Evolutionary conservation across 805 yeast genomes (phyloP).

Genomic region (Sugiyamaella chiloensis): DNA sequence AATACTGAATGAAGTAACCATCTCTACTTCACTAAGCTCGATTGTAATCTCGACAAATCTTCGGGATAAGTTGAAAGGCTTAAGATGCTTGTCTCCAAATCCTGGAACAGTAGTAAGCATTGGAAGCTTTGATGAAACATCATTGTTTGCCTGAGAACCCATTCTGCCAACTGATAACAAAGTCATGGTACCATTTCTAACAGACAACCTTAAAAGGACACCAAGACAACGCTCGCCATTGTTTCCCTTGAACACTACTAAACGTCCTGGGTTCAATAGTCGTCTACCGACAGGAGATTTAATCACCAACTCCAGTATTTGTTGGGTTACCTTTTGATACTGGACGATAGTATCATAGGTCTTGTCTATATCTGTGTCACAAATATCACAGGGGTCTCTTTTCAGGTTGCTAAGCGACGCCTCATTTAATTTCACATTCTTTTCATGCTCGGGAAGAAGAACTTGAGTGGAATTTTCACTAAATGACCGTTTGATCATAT

Average conservation of each 20-base stretch:
- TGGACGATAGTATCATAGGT: constrained; percentile 45
- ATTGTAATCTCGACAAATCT: background rate
- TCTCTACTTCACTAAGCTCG: background rate
- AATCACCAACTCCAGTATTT: constrained; percentile 48
- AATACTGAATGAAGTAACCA: constrained; percentile 2
- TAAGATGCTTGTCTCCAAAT: background rate
- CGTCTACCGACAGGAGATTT: constrained; percentile 47
- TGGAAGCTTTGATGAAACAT: constrained; percentile 1
- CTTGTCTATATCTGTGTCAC: constrained; percentile 44
- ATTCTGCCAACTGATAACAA: background rate
- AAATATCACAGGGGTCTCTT: constrained; percentile 33
- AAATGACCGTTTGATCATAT: constrained; percentile 94
- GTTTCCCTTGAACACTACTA: constrained; percentile 44
- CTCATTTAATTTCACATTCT: constrained; percentile 53
- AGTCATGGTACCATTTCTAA: background rate
- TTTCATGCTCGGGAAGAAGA: constrained; percentile 79
- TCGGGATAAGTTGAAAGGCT: background rate
- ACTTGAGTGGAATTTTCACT: constrained; percentile 87
- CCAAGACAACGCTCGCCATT: background rate
- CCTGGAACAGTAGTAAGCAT: background rate
- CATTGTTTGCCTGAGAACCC: background rate
- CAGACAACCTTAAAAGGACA: background rate
- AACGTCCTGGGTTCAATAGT: constrained; percentile 51
- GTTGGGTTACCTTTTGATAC: constrained; percentile 44
- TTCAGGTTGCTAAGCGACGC: constrained; percentile 42